Conservation (phyloP, 352 stramenopile genomes). For the Globisporangium cederbergense region DNA sequence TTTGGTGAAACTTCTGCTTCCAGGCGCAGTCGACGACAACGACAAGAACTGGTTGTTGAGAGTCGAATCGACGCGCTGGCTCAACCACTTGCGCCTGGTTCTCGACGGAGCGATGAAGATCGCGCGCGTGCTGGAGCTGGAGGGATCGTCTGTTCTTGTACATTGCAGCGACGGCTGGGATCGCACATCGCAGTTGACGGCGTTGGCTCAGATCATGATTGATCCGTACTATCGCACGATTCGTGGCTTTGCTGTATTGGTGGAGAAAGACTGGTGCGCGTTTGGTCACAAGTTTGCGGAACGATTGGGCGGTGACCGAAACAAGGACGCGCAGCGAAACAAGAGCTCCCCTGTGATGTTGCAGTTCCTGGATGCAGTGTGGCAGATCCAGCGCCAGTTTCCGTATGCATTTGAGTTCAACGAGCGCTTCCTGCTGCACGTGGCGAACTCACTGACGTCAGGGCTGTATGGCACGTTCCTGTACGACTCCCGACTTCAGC, state of each 20-base stretch:
- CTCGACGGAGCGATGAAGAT: conserved; percentile 82
- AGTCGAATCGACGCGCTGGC: conserved; percentile 77
- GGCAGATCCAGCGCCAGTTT: conserved; percentile 83
- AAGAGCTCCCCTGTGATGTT: conserved; percentile 86
- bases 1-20: conserved; percentile 69
- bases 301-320: conserved; percentile 63
- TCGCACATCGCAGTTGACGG: conserved; percentile 73
- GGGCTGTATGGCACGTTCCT: conserved; percentile 82
- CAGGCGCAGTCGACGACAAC: conserved; percentile 56
- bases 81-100: conserved; percentile 82
- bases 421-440: conserved; percentile 74
- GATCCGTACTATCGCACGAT: conserved; percentile 88
- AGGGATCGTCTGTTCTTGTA: conserved; percentile 78
- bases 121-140: conserved; percentile 79
- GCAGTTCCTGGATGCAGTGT: conserved; percentile 84
- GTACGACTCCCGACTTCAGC: conserved; percentile 71
- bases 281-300: conserved; percentile 87
- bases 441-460: conserved; percentile 78
- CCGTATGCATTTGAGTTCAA: conserved; percentile 85
- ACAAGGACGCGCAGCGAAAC: conserved; percentile 65
- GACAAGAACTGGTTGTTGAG: conserved; percentile 69
- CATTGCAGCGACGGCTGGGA: conserved; percentile 90
- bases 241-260: conserved; percentile 67
- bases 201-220: conserved; percentile 84
- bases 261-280: conserved; percentile 86